Evolutionary conservation across 169 alveolate genomes (phyloP).

Genomic region (Plasmodium gallinaceum): DNA sequence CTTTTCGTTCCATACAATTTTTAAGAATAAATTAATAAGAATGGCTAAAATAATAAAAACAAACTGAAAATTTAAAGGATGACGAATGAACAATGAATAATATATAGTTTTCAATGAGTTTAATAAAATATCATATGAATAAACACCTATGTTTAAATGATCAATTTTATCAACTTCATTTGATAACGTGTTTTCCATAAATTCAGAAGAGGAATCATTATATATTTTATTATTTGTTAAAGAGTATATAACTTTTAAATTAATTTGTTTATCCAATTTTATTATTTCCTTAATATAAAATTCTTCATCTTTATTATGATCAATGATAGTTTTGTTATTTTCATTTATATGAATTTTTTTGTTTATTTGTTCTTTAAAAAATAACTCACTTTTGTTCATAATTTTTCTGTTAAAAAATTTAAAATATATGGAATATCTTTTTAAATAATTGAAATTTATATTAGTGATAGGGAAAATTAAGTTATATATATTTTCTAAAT

Average conservation of each 20-base stretch:
- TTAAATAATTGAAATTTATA: neutral
- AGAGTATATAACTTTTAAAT: neutral
- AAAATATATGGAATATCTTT: slow-evolving; percentile 16
- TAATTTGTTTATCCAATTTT: slow-evolving; percentile 32
- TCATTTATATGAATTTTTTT: neutral
- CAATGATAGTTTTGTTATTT: neutral
- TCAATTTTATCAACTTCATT: neutral
- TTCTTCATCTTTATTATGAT: slow-evolving; percentile 2
- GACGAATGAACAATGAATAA: slow-evolving; percentile 19
- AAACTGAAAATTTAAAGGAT: slow-evolving; percentile 43
- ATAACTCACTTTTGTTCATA: slow-evolving; percentile 34
- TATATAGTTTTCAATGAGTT: slow-evolving; percentile 31
- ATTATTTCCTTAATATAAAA: slow-evolving; percentile 17
- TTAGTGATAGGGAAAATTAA: slow-evolving; percentile 27
- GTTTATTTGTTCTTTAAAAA: slow-evolving; percentile 35
- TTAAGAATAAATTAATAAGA: slow-evolving; percentile 30
- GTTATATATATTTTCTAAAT: slow-evolving; percentile 15
- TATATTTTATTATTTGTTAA: slow-evolving; percentile 13
- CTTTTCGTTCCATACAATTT: slow-evolving; percentile 47
- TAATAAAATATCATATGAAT: slow-evolving; percentile 33
- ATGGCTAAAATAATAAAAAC: slow-evolving; percentile 35
- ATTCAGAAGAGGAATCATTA: slow-evolving; percentile 34
- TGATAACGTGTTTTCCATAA: slow-evolving; percentile 4
- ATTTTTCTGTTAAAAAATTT: slow-evolving; percentile 4
- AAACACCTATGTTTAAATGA: slow-evolving; percentile 4